Percentiles rank a stretch among this genome's conserved stretches.
phyloP scores from a whole-genome alignment of 2,329 filamentous ascomycete species.

The Aspergillus awamori region DNA sequence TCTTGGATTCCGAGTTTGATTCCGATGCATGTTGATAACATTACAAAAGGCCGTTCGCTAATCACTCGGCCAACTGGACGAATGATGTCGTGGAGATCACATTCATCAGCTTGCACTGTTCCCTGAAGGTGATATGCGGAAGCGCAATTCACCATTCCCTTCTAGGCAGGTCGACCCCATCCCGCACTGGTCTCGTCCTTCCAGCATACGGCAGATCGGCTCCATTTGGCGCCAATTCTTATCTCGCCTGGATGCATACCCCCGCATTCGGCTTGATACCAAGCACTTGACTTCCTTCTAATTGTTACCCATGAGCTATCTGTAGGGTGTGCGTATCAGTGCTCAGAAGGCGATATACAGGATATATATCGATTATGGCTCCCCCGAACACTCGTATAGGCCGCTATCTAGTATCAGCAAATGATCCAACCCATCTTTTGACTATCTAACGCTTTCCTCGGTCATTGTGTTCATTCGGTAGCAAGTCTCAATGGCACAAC shows the following conservation, averaged over 20 bases:
- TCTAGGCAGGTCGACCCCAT: constrained; percentile 26
- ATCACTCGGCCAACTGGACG: background rate
- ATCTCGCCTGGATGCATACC: background rate
- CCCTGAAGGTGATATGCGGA: background rate
- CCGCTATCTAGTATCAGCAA: too few species aligned
- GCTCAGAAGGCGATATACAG: background rate
- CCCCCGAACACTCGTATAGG: background rate
- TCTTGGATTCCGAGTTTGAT: background rate
- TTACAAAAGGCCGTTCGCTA: background rate
- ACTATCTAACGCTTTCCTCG: background rate
- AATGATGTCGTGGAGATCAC: background rate
- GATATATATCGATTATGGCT: background rate
- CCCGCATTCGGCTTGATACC: background rate
- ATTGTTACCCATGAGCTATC: background rate
- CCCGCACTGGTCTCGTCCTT: background rate
- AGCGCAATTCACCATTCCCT: background rate
- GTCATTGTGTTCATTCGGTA: too few species aligned
- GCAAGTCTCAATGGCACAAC: constrained; percentile 16
- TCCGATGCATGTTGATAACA: background rate
- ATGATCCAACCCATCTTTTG: too few species aligned
- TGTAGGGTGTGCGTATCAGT: background rate
- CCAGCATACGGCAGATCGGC: background rate
- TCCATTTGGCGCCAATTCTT: background rate
- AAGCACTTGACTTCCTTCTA: background rate
- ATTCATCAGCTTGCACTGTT: background rate